Evolutionary conservation across 257 asterid species (phyloP).

Genomic region (Solanum sitiens): DNA sequence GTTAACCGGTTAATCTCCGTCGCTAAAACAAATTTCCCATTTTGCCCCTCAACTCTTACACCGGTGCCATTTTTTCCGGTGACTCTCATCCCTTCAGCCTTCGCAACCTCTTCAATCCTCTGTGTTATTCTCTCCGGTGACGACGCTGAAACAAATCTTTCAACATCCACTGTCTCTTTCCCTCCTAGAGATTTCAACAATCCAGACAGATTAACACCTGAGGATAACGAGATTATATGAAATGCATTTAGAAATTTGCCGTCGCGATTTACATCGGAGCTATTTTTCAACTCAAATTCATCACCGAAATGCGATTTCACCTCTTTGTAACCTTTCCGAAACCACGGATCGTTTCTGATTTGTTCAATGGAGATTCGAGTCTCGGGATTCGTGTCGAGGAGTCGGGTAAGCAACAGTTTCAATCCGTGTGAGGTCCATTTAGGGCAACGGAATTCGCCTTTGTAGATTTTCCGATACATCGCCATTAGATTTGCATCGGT

Average conservation of each 20-base stretch:
- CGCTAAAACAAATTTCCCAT: constrained; percentile 25
- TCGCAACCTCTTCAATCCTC: constrained; percentile 27
- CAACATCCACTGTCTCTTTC: background rate
- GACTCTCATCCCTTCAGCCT: constrained; percentile 23
- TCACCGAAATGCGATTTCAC: constrained; percentile 15
- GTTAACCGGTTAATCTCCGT: constrained; percentile 50
- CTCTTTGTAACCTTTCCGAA: constrained; percentile 17
- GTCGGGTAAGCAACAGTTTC: background rate
- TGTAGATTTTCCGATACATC: constrained; percentile 5
- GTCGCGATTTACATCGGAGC: background rate
- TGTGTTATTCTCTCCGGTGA: constrained; percentile 20
- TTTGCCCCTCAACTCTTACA: constrained; percentile 31
- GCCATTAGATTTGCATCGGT: background rate
- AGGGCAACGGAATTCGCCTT: background rate
- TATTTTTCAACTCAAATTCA: constrained; percentile 29
- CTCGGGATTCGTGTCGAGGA: constrained; percentile 1
- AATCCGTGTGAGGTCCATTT: constrained; percentile 1
- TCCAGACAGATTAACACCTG: constrained; percentile 43
- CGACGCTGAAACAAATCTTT: constrained; percentile 24
- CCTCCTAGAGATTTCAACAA: constrained; percentile 15
- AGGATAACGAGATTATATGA: constrained; percentile 32
- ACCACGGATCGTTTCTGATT: constrained; percentile 2
- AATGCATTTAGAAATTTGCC: constrained; percentile 33
- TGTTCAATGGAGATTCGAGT: background rate
- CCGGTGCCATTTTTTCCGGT: constrained; percentile 14